phyloP scores from a whole-genome alignment of 805 yeast species.

The Lachancea cidri region DNA sequence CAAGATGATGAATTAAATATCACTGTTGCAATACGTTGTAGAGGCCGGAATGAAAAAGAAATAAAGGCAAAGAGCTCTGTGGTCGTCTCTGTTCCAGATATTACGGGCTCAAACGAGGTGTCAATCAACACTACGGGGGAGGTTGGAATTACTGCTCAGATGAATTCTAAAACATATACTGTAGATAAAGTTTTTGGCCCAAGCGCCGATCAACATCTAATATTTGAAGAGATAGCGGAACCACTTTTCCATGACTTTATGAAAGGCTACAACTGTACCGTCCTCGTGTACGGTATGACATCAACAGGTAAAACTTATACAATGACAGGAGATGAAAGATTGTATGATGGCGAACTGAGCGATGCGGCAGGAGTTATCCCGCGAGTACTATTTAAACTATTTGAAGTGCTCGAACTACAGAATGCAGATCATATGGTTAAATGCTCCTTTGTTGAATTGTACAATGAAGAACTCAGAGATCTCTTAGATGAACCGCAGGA shows the following conservation, averaged over 20 bases:
- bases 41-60: constrained; percentile 58
- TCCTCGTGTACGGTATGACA: constrained; percentile 87
- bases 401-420: constrained; percentile 41
- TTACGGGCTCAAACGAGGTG: constrained; percentile 42
- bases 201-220: constrained; percentile 61
- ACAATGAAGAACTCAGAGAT: constrained; percentile 81
- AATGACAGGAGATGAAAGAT: constrained; percentile 63
- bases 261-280: constrained; percentile 73
- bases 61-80: constrained; percentile 53
- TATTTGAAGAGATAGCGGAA: constrained; percentile 64
- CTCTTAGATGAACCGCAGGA: constrained; percentile 39
- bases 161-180: constrained; percentile 52
- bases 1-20: constrained; percentile 40
- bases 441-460: constrained; percentile 77
- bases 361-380: constrained; percentile 64
- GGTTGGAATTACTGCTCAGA: constrained; percentile 36
- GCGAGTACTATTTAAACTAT: constrained; percentile 50
- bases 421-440: constrained; percentile 57
- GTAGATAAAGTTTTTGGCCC: constrained; percentile 84
- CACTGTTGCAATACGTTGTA: constrained; percentile 58
- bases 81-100: constrained; percentile 49
- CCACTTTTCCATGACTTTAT: constrained; percentile 63
- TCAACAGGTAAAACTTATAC: constrained; percentile 85
- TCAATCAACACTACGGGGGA: constrained; percentile 41
- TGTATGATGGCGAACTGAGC: constrained; percentile 32